Base-by-base conservation (phyloP, 345 rosid genomes). In the Turritis glabra region DNA sequence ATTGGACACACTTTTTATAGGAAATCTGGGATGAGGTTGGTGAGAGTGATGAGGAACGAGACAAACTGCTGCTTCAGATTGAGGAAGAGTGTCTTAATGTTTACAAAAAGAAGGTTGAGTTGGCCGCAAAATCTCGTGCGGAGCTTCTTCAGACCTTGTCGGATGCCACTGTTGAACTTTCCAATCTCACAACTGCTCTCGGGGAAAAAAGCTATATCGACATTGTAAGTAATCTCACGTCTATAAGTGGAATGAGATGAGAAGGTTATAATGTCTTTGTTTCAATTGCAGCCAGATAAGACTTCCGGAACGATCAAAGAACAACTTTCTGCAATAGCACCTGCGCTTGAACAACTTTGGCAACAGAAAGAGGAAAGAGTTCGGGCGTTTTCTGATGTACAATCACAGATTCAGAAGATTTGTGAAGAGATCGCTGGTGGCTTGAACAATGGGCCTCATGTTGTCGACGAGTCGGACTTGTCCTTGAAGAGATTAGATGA, bases 11-110 rank as follows among this genome's bases (percentile, higher is more conserved):
- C 12, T 18, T 73, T 19, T 50, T 66, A 50, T 59, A 95, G 97
- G 96, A 89, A 88, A 90, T 95, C 47, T 95, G 99, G 97, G 98
- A 95, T 84, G 99, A 95, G 77, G 99, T 95, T 70, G 99, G 98
- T 67, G 97, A 92, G 84, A 84, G 78, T 54, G 99, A 95, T 17
- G 99, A 92, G 64, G 93, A 95, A 55, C 80, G 99, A 71, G 97
- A 95, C 80, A 95, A 85, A 84, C 79, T 89, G 91, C 92, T 95
- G 75, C 96, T 95, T 72, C 97, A 86, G 77, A 89, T 92, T 77
- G 97, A 92, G 76, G 88, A 87, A 48, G 99, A 95, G 69, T 95
- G 97, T 79, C 80, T 95, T 26, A 97, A 95, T 80, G 97, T 90
- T 30, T 95, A 95, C 78, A 90, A 89, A 83, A 92, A 85, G 86